phyloP scores from a whole-genome alignment of 345 rosid species.

The Bruguiera parviflora region DNA sequence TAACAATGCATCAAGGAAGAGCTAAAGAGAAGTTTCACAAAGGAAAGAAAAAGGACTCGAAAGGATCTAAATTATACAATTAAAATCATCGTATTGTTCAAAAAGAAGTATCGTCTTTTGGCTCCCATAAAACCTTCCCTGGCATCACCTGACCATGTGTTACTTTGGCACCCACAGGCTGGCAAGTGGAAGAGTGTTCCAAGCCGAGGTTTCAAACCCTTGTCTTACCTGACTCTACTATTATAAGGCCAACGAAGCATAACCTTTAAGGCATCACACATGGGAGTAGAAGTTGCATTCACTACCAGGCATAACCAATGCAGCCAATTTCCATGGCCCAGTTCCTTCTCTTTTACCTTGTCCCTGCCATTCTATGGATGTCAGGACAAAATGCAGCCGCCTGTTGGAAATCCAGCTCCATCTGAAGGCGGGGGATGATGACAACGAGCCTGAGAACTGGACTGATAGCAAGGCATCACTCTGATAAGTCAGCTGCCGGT shows the following conservation, averaged over 20 bases:
- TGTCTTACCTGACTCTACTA: background rate
- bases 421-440: background rate
- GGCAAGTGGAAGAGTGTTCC: background rate
- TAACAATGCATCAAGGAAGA: too few species aligned
- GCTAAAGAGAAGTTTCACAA: background rate
- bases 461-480: conserved; percentile 26
- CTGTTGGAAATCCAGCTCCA: conserved; percentile 23
- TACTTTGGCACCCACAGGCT: background rate
- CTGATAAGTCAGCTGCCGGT: conserved; percentile 14
- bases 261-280: background rate
- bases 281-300: background rate
- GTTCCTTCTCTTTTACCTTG: conserved; percentile 12
- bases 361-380: conserved; percentile 8
- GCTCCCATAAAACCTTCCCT: background rate
- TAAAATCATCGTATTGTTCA: too few species aligned
- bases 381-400: conserved; percentile 2
- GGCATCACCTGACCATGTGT: background rate
- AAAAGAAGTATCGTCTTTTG: background rate
- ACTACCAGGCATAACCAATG: background rate
- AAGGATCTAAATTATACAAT: too few species aligned
- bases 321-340: conserved; percentile 12
- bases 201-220: background rate
- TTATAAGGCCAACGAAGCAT: background rate
- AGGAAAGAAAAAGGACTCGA: too few species aligned
- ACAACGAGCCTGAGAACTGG: conserved; percentile 20